Base-by-base conservation (phyloP, 116 monocot genomes). In the Trichopus zeylanicus region DNA sequence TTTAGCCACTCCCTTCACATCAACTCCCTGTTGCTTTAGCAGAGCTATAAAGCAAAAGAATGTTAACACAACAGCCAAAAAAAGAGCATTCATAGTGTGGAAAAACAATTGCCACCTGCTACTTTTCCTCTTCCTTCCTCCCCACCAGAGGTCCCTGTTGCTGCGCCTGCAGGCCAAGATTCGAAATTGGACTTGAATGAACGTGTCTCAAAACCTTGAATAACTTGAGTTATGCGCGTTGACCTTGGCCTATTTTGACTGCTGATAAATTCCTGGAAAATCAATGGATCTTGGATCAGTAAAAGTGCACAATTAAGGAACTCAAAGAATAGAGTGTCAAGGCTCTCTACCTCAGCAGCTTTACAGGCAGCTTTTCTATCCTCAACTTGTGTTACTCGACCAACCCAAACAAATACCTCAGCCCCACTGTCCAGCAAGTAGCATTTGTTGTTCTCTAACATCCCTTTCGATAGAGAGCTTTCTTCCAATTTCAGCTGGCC, bases 71-170 rank as follows among this genome's bases (percentile, higher is more conserved):
- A 28, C 20, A 55, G 22, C 18, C n/a, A n/a, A 15, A 15, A 8
- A 28, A 68, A 46, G 1, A 30, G 38, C 30, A 70, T 61, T 42
- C 13, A 1, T 3, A 13, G 51, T 31, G 16, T 27, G 22, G 39
- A 34, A 29, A 37, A 46, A 25, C 18, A 37, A 56, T 6, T 19
- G 66, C 9, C 74, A 97, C 95, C 95, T 79, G 95, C 91, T 33
- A 97, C 95, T 87, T 97, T 97, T 63, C 95, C 95, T 76, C 84
- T 69, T 62, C 95, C 91, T 55, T 87, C 95, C 62, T 97, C 95
- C 23, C 70, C 77, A 62, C 72, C 51, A 63, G 72, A 51, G 38
- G 46, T 60, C 25, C 64, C 83, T 57, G 87, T 66, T 26, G 29
- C 71, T 25, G 59, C 58, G 53, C 78, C 69, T 0, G 57, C 49